A percentile compares a stretch with the other conserved stretches of the same genome.
Evolutionary conservation across 129 eudicot species (phyloP).

Genomic region (Daucus carota): DH1_v3.0 NC_030383.2:14257501-14258000

Average conservation of each 20-base stretch:
- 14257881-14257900: background rate
- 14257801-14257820: background rate
- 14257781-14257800: constrained; percentile 44
- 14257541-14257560: background rate
- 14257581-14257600: background rate
- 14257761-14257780: constrained; percentile 85
- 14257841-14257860: background rate
- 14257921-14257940: background rate
- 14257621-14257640: background rate
- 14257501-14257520: background rate
- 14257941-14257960: background rate
- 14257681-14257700: background rate
- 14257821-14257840: background rate
- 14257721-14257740: constrained; percentile 68
- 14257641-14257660: background rate
- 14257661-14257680: background rate
- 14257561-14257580: background rate
- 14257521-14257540: background rate
- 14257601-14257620: background rate
- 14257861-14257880: background rate
- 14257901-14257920: background rate
- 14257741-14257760: constrained; percentile 81
- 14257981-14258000: background rate
- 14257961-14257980: background rate
- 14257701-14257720: constrained; percentile 46